Evolutionary conservation across 805 yeast species (phyloP).

Genomic region (Saccharomycopsis babjevae): DNA sequence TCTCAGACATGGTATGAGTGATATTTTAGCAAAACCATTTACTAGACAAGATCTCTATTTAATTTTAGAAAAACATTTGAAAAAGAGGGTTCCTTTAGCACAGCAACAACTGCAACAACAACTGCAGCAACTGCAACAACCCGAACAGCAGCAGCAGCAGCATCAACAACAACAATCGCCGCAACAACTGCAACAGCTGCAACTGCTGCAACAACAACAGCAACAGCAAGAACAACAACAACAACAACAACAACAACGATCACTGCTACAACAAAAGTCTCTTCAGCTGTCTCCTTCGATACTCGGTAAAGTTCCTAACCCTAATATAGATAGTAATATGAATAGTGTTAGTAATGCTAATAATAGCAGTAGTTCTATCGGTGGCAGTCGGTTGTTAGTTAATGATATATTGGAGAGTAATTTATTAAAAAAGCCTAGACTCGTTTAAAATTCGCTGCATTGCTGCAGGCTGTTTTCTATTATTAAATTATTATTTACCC

Average conservation of each 20-base stretch:
- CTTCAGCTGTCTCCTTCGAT: neutral
- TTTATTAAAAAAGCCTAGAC: slow-evolving; percentile 4
- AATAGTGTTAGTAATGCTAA: neutral
- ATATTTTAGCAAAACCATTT: slow-evolving; percentile 88
- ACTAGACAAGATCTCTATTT: slow-evolving; percentile 75
- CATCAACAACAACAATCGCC: neutral
- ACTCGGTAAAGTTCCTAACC: neutral
- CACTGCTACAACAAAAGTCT: slow-evolving; percentile 1
- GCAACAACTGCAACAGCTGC: slow-evolving; percentile 12
- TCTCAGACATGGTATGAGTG: slow-evolving; percentile 83
- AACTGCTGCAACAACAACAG: slow-evolving; percentile 23
- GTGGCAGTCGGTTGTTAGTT: neutral
- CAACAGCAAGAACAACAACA: neutral
- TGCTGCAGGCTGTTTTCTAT: too few species aligned
- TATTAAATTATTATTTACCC: too few species aligned
- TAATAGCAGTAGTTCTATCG: neutral
- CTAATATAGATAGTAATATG: neutral
- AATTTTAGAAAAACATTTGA: slow-evolving; percentile 66
- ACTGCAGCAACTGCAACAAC: slow-evolving; percentile 5
- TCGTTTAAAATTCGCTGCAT: neutral
- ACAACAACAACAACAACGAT: neutral
- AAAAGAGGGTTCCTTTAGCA: slow-evolving; percentile 34
- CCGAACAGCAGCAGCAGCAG: neutral
- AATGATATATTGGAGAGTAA: slow-evolving; percentile 4
- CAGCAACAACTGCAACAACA: slow-evolving; percentile 20